These are phyloP conservation scores for Rhypophila decipiens DNA, from an alignment of 495 filamentous ascomycete species.

Conservation along the genomic window DNA sequence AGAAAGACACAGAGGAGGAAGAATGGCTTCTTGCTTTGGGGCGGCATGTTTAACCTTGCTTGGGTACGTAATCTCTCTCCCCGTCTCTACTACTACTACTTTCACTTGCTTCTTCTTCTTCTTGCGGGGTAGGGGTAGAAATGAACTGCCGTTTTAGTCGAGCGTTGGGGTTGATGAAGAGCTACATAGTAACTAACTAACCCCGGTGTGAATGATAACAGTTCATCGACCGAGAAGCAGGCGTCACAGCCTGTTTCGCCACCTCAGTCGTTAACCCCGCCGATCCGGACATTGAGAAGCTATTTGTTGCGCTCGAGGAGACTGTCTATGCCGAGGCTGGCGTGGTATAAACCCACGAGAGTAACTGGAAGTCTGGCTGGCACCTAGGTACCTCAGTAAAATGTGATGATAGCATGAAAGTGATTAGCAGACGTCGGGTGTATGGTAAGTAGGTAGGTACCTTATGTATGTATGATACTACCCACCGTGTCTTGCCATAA, in stretches of 20 bases:
- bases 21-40: slow-evolving; percentile 31
- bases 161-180: no score
- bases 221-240: slow-evolving; percentile 29
- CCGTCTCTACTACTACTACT: neutral
- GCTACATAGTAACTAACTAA: no score
- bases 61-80: slow-evolving; percentile 21
- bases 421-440: neutral
- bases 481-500: neutral
- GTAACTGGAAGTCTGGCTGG: no score
- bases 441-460: neutral
- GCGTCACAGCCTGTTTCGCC: slow-evolving; percentile 28
- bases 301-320: slow-evolving; percentile 27
- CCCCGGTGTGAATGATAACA: no score
- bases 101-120: neutral
- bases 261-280: slow-evolving; percentile 19
- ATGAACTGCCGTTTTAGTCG: neutral
- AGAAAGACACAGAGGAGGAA: no score
- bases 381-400: no score
- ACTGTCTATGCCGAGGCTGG: slow-evolving; percentile 19
- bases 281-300: slow-evolving; percentile 16
- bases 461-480: neutral
- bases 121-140: neutral
- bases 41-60: slow-evolving; percentile 24
- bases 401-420: neutral
- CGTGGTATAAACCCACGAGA: no score